Evolutionary conservation across 2,329 filamentous ascomycete genomes (phyloP).

Genomic region (Paecilomyces dactylethromorphus): DNA sequence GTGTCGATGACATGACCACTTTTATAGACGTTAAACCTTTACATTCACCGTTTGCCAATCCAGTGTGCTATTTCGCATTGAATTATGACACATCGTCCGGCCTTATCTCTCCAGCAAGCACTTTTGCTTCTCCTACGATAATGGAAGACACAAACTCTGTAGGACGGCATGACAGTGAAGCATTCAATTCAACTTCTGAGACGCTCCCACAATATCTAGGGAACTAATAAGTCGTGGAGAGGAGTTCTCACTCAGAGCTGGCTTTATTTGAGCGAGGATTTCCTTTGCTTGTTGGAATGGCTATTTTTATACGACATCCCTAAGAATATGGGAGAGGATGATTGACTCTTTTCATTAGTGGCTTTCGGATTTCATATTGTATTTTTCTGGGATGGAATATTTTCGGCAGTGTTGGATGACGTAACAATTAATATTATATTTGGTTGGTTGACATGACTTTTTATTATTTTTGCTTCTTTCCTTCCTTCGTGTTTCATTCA

Average conservation of each 20-base stretch:
- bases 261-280: background rate
- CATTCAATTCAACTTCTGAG: background rate
- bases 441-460: background rate
- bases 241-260: background rate
- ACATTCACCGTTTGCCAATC: constrained; percentile 1
- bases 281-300: background rate
- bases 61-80: background rate
- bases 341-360: background rate
- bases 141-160: background rate
- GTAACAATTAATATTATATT: background rate
- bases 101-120: background rate
- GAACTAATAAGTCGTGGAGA: background rate
- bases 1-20: background rate
- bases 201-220: background rate
- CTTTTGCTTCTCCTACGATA: background rate
- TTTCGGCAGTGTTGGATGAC: background rate
- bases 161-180: background rate
- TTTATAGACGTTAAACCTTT: constrained; percentile 40
- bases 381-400: background rate
- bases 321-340: background rate
- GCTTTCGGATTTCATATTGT: background rate
- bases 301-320: background rate
- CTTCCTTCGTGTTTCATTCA: background rate
- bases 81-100: background rate
- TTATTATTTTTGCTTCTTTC: background rate